Base-by-base conservation (phyloP, 192 early-diverging fungal species). In the Gaertneriomyces sp. region DNA sequence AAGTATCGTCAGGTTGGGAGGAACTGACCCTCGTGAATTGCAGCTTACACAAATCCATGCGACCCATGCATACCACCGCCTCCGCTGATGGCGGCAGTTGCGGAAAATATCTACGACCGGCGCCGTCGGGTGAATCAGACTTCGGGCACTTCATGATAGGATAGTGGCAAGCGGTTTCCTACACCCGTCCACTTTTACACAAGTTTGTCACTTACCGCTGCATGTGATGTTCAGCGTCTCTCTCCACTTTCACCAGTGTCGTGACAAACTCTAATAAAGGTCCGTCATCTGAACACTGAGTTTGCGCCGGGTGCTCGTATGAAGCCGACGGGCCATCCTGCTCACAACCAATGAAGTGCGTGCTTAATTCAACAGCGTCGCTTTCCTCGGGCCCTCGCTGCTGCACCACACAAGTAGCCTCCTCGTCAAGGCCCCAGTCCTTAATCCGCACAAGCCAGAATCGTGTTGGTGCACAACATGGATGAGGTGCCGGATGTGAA, bases 31-130 rank as follows among this genome's bases (percentile, higher is more conserved):
- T 19, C 8, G 7, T 14, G 40, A 63, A 63, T 42, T 0, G 33
- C 47, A 63, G 61, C 10, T 63, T 40, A 10, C 53, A 38, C 14
- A 68, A 38, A 19, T 25, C 19, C 66, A 68, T 68, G 46, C 60
- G 46, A 42, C 66, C 66, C 11, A 68, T 25, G 60, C 66, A 68
- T 6, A 68, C 52, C 5, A 52, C 40, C 8, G 66, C 66, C 39
- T 45, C 39, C 38, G 57, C 12, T 6, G 43, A 60, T 19, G 66
- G 66, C 40, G 42, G 40, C 4, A 68, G 58, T 41, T 68, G 66
- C 6, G 44, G 46, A 55, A 68, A 68, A 40, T 52, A 68, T 51
- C 49, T 51, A 51, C n/a, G 49, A 33, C 25, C 0, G 25, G 25
- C 25, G 25, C 25, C 25, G 25, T 33, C 25, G 25, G 25, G 25